Evolutionary conservation across 345 rosid species (phyloP).

Genomic region (Aquilaria malaccensis): DNA sequence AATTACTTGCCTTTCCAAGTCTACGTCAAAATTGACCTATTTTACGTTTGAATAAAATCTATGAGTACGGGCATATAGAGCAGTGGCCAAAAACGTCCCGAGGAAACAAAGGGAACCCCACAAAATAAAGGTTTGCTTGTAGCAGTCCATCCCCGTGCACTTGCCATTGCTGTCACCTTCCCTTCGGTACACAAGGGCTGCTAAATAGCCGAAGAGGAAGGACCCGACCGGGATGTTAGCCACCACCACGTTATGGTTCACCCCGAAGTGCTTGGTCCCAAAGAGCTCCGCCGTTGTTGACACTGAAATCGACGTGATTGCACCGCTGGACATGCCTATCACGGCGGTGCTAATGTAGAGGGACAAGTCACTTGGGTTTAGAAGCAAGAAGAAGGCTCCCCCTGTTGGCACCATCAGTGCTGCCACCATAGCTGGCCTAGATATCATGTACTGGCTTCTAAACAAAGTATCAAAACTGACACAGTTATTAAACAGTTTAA

Average conservation of each 20-base stretch:
- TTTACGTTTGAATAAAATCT: conserved; percentile 28
- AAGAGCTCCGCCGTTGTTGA: conserved; percentile 69
- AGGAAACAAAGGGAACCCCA: conserved; percentile 64
- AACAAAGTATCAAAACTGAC: not conserved
- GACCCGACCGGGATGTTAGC: conserved; percentile 83
- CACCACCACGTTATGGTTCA: conserved; percentile 84
- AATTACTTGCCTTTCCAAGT: too few relatives aligned
- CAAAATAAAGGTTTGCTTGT: conserved; percentile 45
- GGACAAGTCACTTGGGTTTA: conserved; percentile 21
- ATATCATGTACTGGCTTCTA: conserved; percentile 41
- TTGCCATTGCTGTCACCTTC: conserved; percentile 28
- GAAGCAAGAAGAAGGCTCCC: conserved; percentile 55
- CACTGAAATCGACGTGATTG: conserved; percentile 69
- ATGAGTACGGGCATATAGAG: conserved; percentile 46
- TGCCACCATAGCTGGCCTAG: conserved; percentile 52
- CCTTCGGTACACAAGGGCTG: conserved; percentile 55
- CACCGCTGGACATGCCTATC: conserved; percentile 65
- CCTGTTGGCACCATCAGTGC: conserved; percentile 53
- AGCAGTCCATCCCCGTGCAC: conserved; percentile 70
- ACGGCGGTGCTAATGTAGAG: conserved; percentile 63
- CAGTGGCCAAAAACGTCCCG: conserved; percentile 45
- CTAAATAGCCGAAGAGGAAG: conserved; percentile 57
- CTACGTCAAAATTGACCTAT: conserved; percentile 11
- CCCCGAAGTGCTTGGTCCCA: conserved; percentile 59
- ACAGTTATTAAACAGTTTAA: not conserved